These are phyloP conservation scores for Blastocystis sp. DNA, from an alignment of 352 stramenopile species.

Conservation along the genomic window DNA sequence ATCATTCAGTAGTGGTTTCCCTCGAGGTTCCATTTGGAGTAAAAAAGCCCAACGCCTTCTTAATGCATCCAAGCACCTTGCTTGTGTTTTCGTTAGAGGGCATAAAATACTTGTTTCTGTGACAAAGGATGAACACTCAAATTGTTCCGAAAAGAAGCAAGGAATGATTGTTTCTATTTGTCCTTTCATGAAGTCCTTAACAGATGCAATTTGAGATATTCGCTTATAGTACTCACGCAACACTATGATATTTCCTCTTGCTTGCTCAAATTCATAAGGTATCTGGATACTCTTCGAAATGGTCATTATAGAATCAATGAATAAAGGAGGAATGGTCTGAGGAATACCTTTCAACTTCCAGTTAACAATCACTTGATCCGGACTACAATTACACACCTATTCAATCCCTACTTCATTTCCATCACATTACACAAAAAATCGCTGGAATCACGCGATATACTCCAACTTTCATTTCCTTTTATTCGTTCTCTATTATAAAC, in stretches of 20 bases:
- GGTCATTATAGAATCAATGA: neutral
- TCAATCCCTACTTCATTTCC: neutral
- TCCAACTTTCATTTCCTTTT: neutral
- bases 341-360: neutral
- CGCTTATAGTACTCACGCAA: neutral
- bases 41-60: constrained; percentile 15
- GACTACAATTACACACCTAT: neutral
- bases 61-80: neutral
- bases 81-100: constrained; percentile 4
- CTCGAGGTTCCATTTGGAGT: neutral
- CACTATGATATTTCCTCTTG: neutral
- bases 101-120: neutral
- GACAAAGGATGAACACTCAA: neutral
- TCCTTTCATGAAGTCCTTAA: neutral
- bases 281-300: neutral
- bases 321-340: neutral
- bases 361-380: neutral
- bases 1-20: neutral
- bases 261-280: neutral
- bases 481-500: neutral
- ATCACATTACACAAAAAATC: neutral
- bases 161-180: neutral
- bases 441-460: neutral
- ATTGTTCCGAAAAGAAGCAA: neutral
- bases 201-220: neutral